phyloP scores from a whole-genome alignment of 2,329 filamentous ascomycete genomes.

The Phialophora expanda region DNA sequence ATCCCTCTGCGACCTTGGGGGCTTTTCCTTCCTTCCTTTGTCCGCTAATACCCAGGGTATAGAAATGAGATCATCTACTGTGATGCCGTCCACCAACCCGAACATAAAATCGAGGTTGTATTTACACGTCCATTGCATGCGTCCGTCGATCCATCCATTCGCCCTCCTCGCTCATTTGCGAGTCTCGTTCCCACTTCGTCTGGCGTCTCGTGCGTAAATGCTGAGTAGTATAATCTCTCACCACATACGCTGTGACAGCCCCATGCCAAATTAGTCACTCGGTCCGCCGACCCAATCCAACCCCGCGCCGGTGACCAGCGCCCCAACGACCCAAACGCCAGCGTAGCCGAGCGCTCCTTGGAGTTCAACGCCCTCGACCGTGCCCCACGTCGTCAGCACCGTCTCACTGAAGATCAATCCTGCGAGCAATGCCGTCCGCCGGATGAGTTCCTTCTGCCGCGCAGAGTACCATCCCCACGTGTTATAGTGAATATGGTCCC shows the following conservation, averaged over 20 bases:
- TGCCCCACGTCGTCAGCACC: constrained; percentile 68
- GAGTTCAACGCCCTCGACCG: constrained; percentile 71
- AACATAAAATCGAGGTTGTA: neutral
- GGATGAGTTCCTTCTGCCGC: constrained; percentile 67
- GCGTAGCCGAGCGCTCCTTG: constrained; percentile 75
- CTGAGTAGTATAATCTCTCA: neutral
- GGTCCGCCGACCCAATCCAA: constrained; percentile 58
- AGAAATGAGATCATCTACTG: neutral
- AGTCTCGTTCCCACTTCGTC: neutral
- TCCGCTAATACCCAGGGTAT: neutral
- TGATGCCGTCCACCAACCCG: neutral
- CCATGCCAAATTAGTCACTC: constrained; percentile 31
- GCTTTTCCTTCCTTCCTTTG: too few species aligned
- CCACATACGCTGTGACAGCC: neutral
- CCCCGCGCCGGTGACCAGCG: constrained; percentile 63
- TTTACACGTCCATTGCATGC: neutral
- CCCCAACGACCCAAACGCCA: constrained; percentile 72
- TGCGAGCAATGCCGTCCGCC: constrained; percentile 63
- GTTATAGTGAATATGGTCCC: constrained; percentile 66
- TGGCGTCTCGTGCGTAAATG: neutral
- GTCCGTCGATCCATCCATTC: neutral
- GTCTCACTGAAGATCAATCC: constrained; percentile 57
- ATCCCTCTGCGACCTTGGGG: neutral
- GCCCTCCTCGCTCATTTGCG: neutral
- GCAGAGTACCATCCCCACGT: constrained; percentile 67